phyloP scores from a whole-genome alignment of 2,329 filamentous ascomycete species.

The Cytospora schulzeri region DNA sequence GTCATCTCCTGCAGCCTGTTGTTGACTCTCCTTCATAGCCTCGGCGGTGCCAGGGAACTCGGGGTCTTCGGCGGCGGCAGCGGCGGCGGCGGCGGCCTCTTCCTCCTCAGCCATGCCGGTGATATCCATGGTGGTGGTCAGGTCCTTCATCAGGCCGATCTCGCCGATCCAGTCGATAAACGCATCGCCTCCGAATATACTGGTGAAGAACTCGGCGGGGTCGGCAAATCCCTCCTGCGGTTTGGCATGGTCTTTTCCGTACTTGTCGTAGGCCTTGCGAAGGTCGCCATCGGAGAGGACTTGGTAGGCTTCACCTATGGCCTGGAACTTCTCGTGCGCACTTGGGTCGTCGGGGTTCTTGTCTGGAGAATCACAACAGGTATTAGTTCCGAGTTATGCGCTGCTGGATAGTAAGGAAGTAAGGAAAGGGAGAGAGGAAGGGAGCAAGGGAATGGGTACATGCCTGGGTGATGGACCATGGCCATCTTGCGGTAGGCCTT shows the following conservation, averaged over 20 bases:
- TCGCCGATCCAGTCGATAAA: slow-evolving; percentile 97
- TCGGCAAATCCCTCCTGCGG: slow-evolving; percentile 93
- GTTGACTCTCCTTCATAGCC: slow-evolving; percentile 58
- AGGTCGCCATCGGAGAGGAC: slow-evolving; percentile 87
- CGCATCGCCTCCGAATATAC: slow-evolving; percentile 96
- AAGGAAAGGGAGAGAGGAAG: background rate
- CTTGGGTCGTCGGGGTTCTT: slow-evolving; percentile 97
- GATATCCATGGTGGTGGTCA: slow-evolving; percentile 98
- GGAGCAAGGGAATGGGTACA: slow-evolving; percentile 28
- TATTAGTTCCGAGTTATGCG: background rate
- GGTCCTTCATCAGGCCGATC: slow-evolving; percentile 97
- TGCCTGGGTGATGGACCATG: slow-evolving; percentile 88
- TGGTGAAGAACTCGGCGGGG: slow-evolving; percentile 95
- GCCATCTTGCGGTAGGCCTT: slow-evolving; percentile 95
- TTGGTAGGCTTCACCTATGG: slow-evolving; percentile 73
- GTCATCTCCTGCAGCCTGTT: slow-evolving; percentile 45
- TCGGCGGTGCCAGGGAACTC: slow-evolving; percentile 62
- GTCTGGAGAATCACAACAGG: slow-evolving; percentile 55
- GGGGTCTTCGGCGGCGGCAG: slow-evolving; percentile 39
- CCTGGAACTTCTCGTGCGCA: slow-evolving; percentile 92
- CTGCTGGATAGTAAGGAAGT: background rate
- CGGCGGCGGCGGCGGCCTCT: slow-evolving; percentile 53
- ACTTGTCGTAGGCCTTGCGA: slow-evolving; percentile 92
- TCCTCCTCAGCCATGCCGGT: slow-evolving; percentile 81
- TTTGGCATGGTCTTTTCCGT: slow-evolving; percentile 91